phyloP scores from a whole-genome alignment of 768 basidiomycete genomes.

The Mycena venus region DNA sequence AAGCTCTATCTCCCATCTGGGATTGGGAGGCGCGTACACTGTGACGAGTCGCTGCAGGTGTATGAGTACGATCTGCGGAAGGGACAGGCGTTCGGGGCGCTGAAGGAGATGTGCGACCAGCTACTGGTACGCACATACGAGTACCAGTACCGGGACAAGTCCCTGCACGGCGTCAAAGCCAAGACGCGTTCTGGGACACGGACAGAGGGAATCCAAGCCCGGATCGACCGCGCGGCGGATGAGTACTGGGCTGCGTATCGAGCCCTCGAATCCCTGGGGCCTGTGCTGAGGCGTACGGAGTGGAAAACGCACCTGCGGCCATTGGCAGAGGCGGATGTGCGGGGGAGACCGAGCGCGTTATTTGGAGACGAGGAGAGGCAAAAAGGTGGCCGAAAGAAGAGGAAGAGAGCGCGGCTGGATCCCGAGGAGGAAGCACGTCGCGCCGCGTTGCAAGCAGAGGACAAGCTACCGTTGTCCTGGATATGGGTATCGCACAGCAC shows the following conservation, averaged over 20 bases:
- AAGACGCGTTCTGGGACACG: not conserved
- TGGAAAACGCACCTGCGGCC: not conserved
- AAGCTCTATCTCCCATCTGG: not conserved
- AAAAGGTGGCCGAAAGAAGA: not conserved
- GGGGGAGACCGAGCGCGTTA: not conserved
- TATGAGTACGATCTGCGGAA: not conserved
- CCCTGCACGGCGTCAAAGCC: not conserved
- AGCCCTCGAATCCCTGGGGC: not conserved
- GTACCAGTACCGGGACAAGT: not conserved
- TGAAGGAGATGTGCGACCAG: not conserved
- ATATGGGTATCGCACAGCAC: not conserved
- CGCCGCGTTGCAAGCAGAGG: not conserved
- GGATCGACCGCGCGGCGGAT: not conserved
- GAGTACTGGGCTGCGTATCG: not conserved
- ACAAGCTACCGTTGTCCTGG: not conserved
- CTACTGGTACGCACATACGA: not conserved
- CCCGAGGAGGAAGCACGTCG: not conserved
- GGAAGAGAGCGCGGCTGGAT: not conserved
- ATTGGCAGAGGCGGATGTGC: not conserved
- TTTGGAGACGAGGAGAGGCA: not conserved
- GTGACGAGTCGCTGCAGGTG: not conserved
- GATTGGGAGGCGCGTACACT: not conserved
- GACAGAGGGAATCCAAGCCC: not conserved
- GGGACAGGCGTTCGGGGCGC: not conserved
- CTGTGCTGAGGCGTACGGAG: not conserved